These are phyloP conservation scores for Saturnispora bothae DNA, from an alignment of 805 yeast species.

Conservation along the genomic window DNA sequence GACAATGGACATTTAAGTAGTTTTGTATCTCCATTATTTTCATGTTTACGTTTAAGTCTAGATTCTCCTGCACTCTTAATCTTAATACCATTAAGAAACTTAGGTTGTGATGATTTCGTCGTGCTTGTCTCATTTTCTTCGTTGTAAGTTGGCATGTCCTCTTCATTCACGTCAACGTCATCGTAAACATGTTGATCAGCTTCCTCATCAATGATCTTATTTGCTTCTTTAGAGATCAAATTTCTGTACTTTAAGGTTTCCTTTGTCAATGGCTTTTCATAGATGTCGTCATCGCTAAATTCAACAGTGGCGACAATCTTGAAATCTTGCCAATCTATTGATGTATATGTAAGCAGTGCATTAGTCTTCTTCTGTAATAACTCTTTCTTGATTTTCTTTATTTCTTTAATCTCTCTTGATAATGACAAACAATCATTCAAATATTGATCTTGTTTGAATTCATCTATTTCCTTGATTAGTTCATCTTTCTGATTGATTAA, in stretches of 20 bases:
- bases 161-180: constrained; percentile 2
- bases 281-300: constrained; percentile 53
- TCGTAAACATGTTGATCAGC: constrained; percentile 2
- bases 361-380: constrained; percentile 25
- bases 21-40: constrained; percentile 16
- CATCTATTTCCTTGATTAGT: constrained; percentile 14
- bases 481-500: constrained; percentile 17
- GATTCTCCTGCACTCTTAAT: constrained; percentile 65
- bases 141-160: constrained; percentile 5
- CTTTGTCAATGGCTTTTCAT: constrained; percentile 44
- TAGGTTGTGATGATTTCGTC: constrained; percentile 1
- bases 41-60: constrained; percentile 29
- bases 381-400: constrained; percentile 24
- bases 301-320: constrained; percentile 57
- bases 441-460: constrained; percentile 21
- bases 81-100: constrained; percentile 41
- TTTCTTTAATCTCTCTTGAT: constrained; percentile 41
- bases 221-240: constrained; percentile 38
- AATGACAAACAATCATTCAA: constrained; percentile 40
- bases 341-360: constrained; percentile 49
- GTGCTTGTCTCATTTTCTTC: not conserved
- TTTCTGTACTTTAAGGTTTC: constrained; percentile 54
- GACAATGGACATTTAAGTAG: constrained; percentile 72
- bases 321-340: constrained; percentile 85
- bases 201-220: constrained; percentile 23